A percentile compares a stretch with the other conserved stretches of the same genome.
Evolutionary conservation across 495 filamentous ascomycete genomes (phyloP).

Genomic region (Penicillium manginii): DNA sequence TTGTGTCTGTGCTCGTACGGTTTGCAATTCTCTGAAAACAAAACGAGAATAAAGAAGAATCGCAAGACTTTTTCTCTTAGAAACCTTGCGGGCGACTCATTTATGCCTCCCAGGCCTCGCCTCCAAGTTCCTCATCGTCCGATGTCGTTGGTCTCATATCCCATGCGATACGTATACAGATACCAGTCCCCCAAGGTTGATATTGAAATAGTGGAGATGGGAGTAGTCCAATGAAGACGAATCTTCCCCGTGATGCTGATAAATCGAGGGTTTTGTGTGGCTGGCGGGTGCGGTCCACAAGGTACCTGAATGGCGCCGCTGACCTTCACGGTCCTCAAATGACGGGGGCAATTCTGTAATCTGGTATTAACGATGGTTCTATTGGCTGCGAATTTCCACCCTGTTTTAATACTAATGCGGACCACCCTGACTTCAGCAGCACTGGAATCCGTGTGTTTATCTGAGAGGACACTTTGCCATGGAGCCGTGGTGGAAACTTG

Average conservation of each 20-base stretch:
- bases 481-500: no score
- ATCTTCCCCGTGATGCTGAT: conserved; percentile 18
- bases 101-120: conserved; percentile 18
- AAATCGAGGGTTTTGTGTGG: conserved; percentile 26
- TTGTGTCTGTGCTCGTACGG: conserved; percentile 9
- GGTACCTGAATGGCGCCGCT: conserved; percentile 25
- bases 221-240: conserved; percentile 11
- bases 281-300: conserved; percentile 22
- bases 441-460: no score
- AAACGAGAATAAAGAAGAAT: neutral
- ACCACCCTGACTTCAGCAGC: no score
- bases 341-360: conserved; percentile 10
- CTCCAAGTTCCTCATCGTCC: conserved; percentile 35
- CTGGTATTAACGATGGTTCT: neutral
- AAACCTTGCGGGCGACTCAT: conserved; percentile 23
- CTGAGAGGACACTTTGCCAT: no score
- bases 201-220: conserved; percentile 13
- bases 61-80: neutral
- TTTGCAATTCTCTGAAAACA: neutral
- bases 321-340: conserved; percentile 34
- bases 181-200: conserved; percentile 19
- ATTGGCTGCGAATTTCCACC: conserved; percentile 9
- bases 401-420: neutral
- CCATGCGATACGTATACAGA: conserved; percentile 9
- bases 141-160: conserved; percentile 4